These are phyloP conservation scores for Smallanthus sonchifolius DNA, from an alignment of 129 eudicot species.

Conservation along the genomic window DNA sequence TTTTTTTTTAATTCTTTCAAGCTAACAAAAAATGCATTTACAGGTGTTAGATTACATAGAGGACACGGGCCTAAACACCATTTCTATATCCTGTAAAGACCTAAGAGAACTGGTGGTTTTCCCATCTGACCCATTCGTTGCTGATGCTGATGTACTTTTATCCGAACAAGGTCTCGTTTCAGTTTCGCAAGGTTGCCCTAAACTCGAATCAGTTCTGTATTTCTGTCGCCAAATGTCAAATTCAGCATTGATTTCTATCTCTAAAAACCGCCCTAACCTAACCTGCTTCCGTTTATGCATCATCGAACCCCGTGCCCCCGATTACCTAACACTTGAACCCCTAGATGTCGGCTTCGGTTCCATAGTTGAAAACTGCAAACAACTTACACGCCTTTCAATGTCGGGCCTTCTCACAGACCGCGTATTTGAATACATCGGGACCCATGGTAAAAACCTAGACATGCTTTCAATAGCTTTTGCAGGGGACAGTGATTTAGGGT, in stretches of 20 bases:
- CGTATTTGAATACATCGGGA: constrained; percentile 66
- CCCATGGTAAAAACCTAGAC: constrained; percentile 62
- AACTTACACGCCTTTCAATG: constrained; percentile 60
- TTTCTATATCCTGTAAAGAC: constrained; percentile 64
- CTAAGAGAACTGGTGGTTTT: constrained; percentile 73
- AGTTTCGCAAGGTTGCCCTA: constrained; percentile 80
- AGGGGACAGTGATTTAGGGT: constrained; percentile 75
- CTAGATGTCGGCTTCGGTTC: constrained; percentile 82
- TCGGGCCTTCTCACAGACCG: constrained; percentile 74
- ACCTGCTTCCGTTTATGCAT: constrained; percentile 59
- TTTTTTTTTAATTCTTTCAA: neutral
- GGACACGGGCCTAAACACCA: constrained; percentile 62
- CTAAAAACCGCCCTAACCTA: constrained; percentile 53
- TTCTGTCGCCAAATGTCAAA: constrained; percentile 86
- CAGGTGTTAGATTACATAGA: constrained; percentile 77
- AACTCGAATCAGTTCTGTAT: constrained; percentile 72
- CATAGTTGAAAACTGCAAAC: constrained; percentile 62
- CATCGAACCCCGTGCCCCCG: constrained; percentile 54
- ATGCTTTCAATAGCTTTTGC: constrained; percentile 93
- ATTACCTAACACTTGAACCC: constrained; percentile 36
- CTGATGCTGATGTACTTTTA: constrained; percentile 53
- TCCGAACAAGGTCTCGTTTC: constrained; percentile 42
- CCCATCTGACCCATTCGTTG: constrained; percentile 71
- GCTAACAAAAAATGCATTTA: neutral
- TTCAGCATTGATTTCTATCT: constrained; percentile 59